Percentiles rank a stretch among this genome's conserved stretches.
Evolutionary conservation across 2,329 filamentous ascomycete species (phyloP).

Genomic region (Claviceps arundinis): DNA sequence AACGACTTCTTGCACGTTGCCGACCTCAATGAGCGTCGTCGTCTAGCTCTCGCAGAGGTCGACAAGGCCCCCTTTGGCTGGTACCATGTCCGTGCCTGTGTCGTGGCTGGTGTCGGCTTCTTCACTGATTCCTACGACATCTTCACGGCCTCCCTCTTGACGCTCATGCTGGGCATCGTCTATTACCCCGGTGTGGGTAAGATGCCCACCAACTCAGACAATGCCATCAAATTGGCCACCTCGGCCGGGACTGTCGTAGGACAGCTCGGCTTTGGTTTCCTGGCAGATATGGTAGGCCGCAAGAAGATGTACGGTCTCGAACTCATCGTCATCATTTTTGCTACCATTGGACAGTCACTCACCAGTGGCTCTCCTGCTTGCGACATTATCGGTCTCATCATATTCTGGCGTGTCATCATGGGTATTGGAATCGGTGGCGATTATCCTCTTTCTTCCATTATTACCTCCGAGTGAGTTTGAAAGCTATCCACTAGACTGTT

Average conservation of each 20-base stretch:
- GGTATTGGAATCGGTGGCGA: slow-evolving; percentile 36
- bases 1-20: slow-evolving; percentile 53
- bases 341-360: slow-evolving; percentile 59
- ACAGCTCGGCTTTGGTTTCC: slow-evolving; percentile 65
- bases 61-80: slow-evolving; percentile 73
- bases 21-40: slow-evolving; percentile 66
- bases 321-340: slow-evolving; percentile 67
- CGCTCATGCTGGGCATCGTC: slow-evolving; percentile 65
- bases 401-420: slow-evolving; percentile 76
- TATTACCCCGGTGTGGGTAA: slow-evolving; percentile 48
- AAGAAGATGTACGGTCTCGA: slow-evolving; percentile 64
- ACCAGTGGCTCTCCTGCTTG: slow-evolving; percentile 49
- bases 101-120: slow-evolving; percentile 76
- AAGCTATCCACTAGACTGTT: not conserved
- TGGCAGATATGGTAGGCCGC: slow-evolving; percentile 66
- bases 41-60: slow-evolving; percentile 68
- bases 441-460: slow-evolving; percentile 70
- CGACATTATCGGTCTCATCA: slow-evolving; percentile 50
- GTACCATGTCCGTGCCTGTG: slow-evolving; percentile 67
- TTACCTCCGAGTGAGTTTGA: slow-evolving; percentile 59
- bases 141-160: slow-evolving; percentile 63
- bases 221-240: slow-evolving; percentile 74
- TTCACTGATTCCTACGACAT: slow-evolving; percentile 81
- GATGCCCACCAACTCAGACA: slow-evolving; percentile 57
- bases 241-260: slow-evolving; percentile 74